Base-by-base conservation (phyloP, 2,329 filamentous ascomycete genomes). In the Cadophora luteo-olivacea region DNA sequence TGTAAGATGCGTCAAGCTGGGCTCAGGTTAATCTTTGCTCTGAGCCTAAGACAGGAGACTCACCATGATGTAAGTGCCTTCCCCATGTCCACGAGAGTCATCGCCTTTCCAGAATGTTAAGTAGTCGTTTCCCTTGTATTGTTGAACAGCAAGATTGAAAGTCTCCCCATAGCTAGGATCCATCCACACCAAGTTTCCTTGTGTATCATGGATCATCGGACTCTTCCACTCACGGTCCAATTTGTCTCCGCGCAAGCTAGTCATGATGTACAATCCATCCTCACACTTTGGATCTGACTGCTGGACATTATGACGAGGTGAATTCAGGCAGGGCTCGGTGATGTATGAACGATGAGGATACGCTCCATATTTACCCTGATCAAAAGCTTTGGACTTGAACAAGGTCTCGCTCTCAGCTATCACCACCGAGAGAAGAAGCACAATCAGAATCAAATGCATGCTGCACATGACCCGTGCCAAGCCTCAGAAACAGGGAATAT, bases 51-150 rank as follows among this genome's bases (percentile, higher is more conserved):
- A 5, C 4, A 11, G 16, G 25, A 41, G 19, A 52, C 61, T 51
- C 25, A 68, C 66, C 57, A 68, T 64, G 25, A 41, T 62, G 41
- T 68, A 68, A 58, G 49, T 52, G 1, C 66, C 66, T 22, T 64
- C 66, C 8, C 66, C 66, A 36, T 65, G 66, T 7, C 62, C 48
- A 25, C 48, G 45, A 3, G 24, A 78, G 69, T 82, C 80, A n/a
- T 82, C 75, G 5, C 83, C 83, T 22, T 80, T 77, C 83, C 83
- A 85, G 71, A 84, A 85, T 0, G 82, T 83, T 61, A 85, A 73
- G 73, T 84, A 84, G 12, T 78, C 74, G 67, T 83, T 72, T 1
- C 79, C 81, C 67, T 79, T 80, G 71, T 81, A 85, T 4, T 70
- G 73, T 72, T 85, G 81, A 9, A 74, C 69, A 29, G 58, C 58